phyloP scores from a whole-genome alignment of 2,329 filamentous ascomycete genomes.

The Emericellopsis cladophorae region DNA sequence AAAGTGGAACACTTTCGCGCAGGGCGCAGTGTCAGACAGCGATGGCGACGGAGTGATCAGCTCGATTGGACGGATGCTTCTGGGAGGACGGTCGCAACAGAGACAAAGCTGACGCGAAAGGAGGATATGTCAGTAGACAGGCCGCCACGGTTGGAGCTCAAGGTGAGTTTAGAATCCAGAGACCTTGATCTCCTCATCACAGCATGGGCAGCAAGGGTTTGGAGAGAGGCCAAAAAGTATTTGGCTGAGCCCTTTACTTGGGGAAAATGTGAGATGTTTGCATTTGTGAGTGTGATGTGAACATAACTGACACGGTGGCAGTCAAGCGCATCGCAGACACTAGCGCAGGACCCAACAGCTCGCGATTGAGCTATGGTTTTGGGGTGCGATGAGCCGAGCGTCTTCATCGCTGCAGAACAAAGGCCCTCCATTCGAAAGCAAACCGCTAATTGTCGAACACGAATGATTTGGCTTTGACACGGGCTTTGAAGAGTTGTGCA shows the following conservation, averaged over 20 bases:
- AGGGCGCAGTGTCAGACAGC: background rate
- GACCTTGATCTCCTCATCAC: slow-evolving; percentile 3
- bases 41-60: background rate
- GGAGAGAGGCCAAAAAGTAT: slow-evolving; percentile 2
- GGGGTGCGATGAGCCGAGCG: background rate
- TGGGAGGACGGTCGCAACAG: slow-evolving; percentile 1
- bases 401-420: no score
- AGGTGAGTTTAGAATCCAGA: background rate
- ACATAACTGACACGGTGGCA: background rate
- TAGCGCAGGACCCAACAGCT: background rate
- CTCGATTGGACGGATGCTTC: background rate
- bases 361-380: background rate
- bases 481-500: no score
- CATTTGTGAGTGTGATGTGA: background rate
- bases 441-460: no score
- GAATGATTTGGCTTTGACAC: no score
- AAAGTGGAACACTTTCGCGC: background rate
- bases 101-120: slow-evolving; percentile 1
- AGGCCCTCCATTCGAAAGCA: no score
- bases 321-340: background rate
- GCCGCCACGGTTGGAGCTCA: slow-evolving; percentile 2
- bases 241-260: slow-evolving; percentile 3
- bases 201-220: slow-evolving; percentile 2
- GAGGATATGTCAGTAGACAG: background rate
- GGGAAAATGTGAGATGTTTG: slow-evolving; percentile 2